Conservation (phyloP, 2,329 filamentous ascomycete species). For the Aquanectria penicillioides region DNA sequence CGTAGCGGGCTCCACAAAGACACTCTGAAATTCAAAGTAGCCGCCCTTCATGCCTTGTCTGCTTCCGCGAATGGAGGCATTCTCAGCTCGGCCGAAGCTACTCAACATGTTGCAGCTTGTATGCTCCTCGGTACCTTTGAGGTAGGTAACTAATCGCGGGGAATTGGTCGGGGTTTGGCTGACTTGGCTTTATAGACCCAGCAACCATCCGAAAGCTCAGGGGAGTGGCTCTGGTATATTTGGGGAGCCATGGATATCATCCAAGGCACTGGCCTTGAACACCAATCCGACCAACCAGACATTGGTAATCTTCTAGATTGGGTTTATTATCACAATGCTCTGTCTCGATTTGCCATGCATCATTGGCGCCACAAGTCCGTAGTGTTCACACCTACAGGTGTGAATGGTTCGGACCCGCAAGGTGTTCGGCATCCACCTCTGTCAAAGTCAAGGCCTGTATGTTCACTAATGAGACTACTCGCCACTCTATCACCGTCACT, state of each 20-base stretch:
- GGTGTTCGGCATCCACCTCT: not conserved
- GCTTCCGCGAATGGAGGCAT: not conserved
- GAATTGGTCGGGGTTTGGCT: not conserved
- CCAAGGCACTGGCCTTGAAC: constrained; percentile 14
- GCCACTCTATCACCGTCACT: no score
- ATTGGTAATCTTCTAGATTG: constrained; percentile 26
- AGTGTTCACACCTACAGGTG: no score
- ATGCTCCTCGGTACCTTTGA: constrained; percentile 36
- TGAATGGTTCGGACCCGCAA: not conserved
- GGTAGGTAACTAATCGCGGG: not conserved
- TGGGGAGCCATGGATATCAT: constrained; percentile 32
- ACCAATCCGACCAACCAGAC: not conserved
- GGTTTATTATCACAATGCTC: constrained; percentile 32
- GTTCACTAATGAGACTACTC: not conserved
- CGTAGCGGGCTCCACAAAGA: constrained; percentile 10
- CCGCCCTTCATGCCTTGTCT: constrained; percentile 23
- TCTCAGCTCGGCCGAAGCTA: constrained; percentile 3
- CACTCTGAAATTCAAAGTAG: constrained; percentile 27
- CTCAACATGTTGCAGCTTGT: constrained; percentile 31
- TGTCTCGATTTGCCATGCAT: constrained; percentile 32
- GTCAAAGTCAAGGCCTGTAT: constrained; percentile 15
- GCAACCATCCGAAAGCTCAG: constrained; percentile 25
- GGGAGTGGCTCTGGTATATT: constrained; percentile 34
- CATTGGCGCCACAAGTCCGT: constrained; percentile 25
- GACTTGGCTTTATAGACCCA: constrained; percentile 13